A percentile compares a stretch with the other conserved stretches of the same genome.
Evolutionary conservation across 805 yeast species (phyloP).

Genomic region (Isabelozyma pseudorhagii): DNA sequence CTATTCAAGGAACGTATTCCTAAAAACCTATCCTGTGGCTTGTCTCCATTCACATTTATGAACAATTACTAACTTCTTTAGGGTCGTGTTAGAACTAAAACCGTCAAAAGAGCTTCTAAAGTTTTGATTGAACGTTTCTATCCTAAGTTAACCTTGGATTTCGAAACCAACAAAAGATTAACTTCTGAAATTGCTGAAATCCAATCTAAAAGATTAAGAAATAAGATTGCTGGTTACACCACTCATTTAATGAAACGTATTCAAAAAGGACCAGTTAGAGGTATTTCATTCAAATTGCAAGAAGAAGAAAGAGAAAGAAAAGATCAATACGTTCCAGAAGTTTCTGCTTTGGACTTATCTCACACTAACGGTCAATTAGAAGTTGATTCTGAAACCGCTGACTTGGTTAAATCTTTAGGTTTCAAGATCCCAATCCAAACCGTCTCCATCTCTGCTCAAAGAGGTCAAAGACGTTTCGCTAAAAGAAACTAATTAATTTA

Average conservation of each 20-base stretch:
- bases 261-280: constrained; percentile 99
- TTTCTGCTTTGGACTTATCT: constrained; percentile 97
- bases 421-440: constrained; percentile 82
- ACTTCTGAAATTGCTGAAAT: constrained; percentile 97
- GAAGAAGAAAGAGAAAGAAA: constrained; percentile 99
- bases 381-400: constrained; percentile 96
- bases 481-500: constrained; percentile 64
- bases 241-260: constrained; percentile 99
- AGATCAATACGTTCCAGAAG: constrained; percentile 99
- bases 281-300: constrained; percentile 99
- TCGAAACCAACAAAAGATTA: constrained; percentile 99
- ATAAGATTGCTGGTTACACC: constrained; percentile 99
- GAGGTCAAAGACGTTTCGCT: constrained; percentile 88
- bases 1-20: background rate
- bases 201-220: constrained; percentile 99
- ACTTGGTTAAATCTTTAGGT: constrained; percentile 91
- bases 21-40: background rate
- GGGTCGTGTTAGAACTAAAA: constrained; percentile 99
- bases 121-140: constrained; percentile 98
- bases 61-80: constrained; percentile 35
- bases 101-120: constrained; percentile 99
- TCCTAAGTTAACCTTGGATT: constrained; percentile 99
- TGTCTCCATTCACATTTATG: background rate
- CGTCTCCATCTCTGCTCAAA: constrained; percentile 83
- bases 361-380: constrained; percentile 94